A percentile compares a stretch with the other conserved stretches of the same genome.
Conservation (phyloP, 2,329 filamentous ascomycete species). For the Sporothrix protearum region DNA sequence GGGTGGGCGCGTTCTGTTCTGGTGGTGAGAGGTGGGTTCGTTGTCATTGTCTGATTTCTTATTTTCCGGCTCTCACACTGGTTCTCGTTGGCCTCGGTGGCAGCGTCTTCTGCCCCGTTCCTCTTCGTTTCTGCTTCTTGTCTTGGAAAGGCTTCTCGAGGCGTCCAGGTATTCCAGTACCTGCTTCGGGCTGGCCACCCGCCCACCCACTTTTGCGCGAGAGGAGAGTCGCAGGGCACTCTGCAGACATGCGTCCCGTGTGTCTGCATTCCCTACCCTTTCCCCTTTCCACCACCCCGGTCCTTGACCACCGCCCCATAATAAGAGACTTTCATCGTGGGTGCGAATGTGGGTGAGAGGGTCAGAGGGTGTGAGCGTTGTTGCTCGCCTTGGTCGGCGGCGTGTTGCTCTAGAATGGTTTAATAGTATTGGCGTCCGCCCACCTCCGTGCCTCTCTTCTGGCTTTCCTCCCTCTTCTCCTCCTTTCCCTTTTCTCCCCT, state of each 20-base stretch:
- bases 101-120: neutral
- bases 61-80: neutral
- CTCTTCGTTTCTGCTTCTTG: neutral
- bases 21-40: neutral
- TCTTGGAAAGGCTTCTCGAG: constrained; percentile 3
- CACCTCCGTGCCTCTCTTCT: constrained; percentile 9
- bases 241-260: constrained; percentile 7
- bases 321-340: neutral
- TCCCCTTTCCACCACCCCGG: neutral
- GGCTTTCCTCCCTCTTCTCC: constrained; percentile 7
- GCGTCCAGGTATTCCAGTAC: neutral
- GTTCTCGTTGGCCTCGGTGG: neutral
- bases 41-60: constrained; percentile 1
- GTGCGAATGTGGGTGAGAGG: constrained; percentile 1
- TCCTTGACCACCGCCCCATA: constrained; percentile 10
- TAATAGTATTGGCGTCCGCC: constrained; percentile 21
- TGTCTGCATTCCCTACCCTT: neutral
- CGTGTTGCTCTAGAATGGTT: constrained; percentile 14
- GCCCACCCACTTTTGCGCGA: neutral
- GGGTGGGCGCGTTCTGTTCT: neutral
- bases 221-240: neutral
- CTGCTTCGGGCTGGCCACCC: neutral
- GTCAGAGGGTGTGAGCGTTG: neutral
- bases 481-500: constrained; percentile 28
- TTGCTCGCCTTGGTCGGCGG: neutral